phyloP scores from a whole-genome alignment of 352 stramenopile genomes.

The Pythium brachiatum region DNA sequence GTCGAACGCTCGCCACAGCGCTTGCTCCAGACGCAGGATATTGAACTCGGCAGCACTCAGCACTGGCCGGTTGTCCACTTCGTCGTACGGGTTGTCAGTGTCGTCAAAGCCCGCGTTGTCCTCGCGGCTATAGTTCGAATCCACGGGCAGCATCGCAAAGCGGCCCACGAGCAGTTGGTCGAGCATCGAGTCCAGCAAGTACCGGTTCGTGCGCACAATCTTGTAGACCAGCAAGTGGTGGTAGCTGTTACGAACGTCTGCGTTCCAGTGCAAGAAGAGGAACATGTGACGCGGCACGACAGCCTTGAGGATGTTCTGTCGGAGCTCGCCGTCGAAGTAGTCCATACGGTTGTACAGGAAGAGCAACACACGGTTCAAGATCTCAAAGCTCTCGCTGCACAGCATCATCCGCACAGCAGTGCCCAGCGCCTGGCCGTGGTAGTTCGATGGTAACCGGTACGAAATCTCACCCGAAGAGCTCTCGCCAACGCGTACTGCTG shows the following conservation, averaged over 20 bases:
- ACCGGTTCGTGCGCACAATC: constrained; percentile 53
- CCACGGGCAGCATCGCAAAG: constrained; percentile 40
- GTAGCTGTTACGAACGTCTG: constrained; percentile 64
- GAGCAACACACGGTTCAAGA: constrained; percentile 53
- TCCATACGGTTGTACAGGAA: constrained; percentile 79
- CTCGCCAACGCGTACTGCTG: constrained; percentile 22
- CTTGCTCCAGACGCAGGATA: constrained; percentile 54
- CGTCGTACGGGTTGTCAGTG: constrained; percentile 16
- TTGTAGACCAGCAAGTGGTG: constrained; percentile 77
- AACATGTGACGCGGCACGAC: constrained; percentile 76
- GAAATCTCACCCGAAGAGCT: constrained; percentile 30
- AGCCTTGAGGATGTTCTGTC: constrained; percentile 61
- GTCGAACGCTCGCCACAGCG: constrained; percentile 75
- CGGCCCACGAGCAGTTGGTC: constrained; percentile 65
- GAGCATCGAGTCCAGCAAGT: constrained; percentile 59
- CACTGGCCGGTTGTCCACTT: constrained; percentile 22
- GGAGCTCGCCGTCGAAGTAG: constrained; percentile 67
- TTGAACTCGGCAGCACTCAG: constrained; percentile 48
- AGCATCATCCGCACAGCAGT: constrained; percentile 68
- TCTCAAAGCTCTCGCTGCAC: constrained; percentile 69
- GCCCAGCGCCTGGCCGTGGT: constrained; percentile 50
- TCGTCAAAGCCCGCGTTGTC: constrained; percentile 27
- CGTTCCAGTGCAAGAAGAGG: constrained; percentile 79
- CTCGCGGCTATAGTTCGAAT: constrained; percentile 29
- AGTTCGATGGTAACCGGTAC: constrained; percentile 44